Percentiles rank a stretch among this genome's conserved stretches.
These are phyloP conservation scores for Panicum miliaceum DNA, from an alignment of 176 grass and related monocot genomes.

Conservation along the genomic window DNA sequence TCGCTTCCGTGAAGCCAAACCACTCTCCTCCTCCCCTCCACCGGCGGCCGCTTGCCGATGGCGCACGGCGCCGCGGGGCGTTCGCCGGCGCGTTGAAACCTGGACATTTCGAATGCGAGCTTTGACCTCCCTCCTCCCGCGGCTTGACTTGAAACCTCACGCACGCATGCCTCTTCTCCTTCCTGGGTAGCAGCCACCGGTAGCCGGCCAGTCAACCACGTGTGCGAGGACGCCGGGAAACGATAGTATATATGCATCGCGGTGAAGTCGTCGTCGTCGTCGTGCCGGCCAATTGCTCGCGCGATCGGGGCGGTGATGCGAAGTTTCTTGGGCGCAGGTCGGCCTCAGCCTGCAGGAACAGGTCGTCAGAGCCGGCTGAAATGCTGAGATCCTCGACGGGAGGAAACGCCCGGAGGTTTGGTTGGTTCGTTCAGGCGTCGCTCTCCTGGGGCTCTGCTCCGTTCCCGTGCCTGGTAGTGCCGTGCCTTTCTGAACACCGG, in stretches of 20 bases:
- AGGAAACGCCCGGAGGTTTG: too few species aligned
- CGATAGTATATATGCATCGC: neutral
- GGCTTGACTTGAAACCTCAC: neutral
- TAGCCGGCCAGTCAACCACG: conserved; percentile 20
- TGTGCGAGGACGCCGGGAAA: neutral
- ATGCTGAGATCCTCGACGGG: too few species aligned
- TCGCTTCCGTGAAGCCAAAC: conserved; percentile 11
- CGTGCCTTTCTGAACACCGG: neutral
- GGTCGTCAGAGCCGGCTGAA: neutral
- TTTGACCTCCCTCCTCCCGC: conserved; percentile 10
- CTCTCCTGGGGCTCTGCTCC: neutral
- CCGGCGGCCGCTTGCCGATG: neutral
- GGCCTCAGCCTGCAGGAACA: neutral
- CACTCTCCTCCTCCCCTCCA: neutral
- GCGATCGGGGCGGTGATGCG: neutral
- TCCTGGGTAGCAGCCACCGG: neutral
- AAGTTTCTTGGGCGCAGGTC: conserved; percentile 30
- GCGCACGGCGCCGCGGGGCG: conserved; percentile 20
- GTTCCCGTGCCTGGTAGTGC: neutral
- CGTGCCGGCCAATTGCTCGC: neutral
- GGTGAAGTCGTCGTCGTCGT: neutral
- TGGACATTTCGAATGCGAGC: neutral
- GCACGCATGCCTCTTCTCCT: neutral
- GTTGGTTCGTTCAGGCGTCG: conserved; percentile 13
- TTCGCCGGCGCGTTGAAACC: conserved; percentile 14